phyloP scores from a whole-genome alignment of 2,329 filamentous ascomycete species.

The Phialophora tarda region DNA sequence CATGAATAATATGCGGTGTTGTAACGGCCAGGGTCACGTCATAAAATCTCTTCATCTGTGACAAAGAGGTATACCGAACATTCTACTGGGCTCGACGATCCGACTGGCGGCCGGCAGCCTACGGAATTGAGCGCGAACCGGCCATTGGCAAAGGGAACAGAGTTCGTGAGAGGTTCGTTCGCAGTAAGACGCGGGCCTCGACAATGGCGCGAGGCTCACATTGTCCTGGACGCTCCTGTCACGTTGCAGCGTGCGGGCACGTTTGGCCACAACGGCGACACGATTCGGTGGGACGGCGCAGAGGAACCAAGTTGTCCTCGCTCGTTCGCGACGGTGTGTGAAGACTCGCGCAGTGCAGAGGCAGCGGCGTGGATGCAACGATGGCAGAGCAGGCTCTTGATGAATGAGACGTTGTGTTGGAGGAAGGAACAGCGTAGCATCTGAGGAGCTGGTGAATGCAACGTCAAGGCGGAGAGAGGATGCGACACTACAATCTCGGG shows the following conservation, averaged over 20 bases:
- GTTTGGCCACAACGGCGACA: slow-evolving; percentile 29
- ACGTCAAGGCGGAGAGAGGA: slow-evolving; percentile 29
- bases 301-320: neutral
- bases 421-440: slow-evolving; percentile 14
- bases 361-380: slow-evolving; percentile 29
- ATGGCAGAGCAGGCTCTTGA: slow-evolving; percentile 17
- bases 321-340: neutral
- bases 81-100: slow-evolving; percentile 24
- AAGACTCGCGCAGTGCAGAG: neutral
- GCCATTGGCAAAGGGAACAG: neutral
- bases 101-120: slow-evolving; percentile 18
- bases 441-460: slow-evolving; percentile 30
- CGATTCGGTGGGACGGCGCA: slow-evolving; percentile 19
- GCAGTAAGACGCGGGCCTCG: neutral
- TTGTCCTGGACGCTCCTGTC: slow-evolving; percentile 22
- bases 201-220: slow-evolving; percentile 5
- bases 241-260: slow-evolving; percentile 33
- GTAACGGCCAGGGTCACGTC: slow-evolving; percentile 30
- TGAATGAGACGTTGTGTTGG: slow-evolving; percentile 31
- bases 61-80: slow-evolving; percentile 13
- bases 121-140: slow-evolving; percentile 31
- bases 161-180: slow-evolving; percentile 1
- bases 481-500: slow-evolving; percentile 24
- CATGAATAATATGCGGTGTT: slow-evolving; percentile 48
- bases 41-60: slow-evolving; percentile 21